Percentiles rank a stretch among this genome's conserved stretches.
Conservation (phyloP, 495 filamentous ascomycete genomes). For the Hyaloscypha hepaticicola region DNA sequence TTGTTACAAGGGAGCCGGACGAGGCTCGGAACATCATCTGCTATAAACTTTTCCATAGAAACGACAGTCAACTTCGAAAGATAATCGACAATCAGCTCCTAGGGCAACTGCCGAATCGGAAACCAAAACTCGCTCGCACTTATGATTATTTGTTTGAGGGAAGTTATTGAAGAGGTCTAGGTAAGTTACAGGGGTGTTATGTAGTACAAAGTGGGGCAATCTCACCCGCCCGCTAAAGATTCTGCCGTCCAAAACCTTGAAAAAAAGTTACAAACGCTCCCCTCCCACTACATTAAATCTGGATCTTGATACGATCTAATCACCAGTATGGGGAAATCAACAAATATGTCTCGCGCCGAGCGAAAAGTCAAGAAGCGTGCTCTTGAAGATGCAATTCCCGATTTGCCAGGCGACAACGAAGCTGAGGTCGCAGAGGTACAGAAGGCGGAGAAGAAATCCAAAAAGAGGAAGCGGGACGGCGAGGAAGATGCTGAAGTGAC, state of each 20-base stretch:
- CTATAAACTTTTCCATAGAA: too few species aligned
- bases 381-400: slow-evolving; percentile 31
- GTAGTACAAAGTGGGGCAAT: neutral
- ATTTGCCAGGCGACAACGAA: slow-evolving; percentile 29
- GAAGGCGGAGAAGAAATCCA: slow-evolving; percentile 39
- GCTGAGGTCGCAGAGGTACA: slow-evolving; percentile 3
- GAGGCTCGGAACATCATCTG: too few species aligned
- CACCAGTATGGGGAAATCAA: slow-evolving; percentile 23
- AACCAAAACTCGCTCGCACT: too few species aligned
- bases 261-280: neutral
- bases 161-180: too few species aligned
- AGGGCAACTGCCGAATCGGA: too few species aligned
- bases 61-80: too few species aligned
- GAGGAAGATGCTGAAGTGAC: slow-evolving; percentile 36
- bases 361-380: slow-evolving; percentile 35
- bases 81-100: too few species aligned
- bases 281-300: neutral
- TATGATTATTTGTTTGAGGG: too few species aligned
- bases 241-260: neutral
- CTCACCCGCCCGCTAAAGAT: neutral
- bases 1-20: too few species aligned
- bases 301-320: neutral
- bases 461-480: slow-evolving; percentile 41
- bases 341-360: slow-evolving; percentile 27
- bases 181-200: too few species aligned